phyloP scores from a whole-genome alignment of 2,329 filamentous ascomycete genomes.

The Neonectria neomacrospora region DNA sequence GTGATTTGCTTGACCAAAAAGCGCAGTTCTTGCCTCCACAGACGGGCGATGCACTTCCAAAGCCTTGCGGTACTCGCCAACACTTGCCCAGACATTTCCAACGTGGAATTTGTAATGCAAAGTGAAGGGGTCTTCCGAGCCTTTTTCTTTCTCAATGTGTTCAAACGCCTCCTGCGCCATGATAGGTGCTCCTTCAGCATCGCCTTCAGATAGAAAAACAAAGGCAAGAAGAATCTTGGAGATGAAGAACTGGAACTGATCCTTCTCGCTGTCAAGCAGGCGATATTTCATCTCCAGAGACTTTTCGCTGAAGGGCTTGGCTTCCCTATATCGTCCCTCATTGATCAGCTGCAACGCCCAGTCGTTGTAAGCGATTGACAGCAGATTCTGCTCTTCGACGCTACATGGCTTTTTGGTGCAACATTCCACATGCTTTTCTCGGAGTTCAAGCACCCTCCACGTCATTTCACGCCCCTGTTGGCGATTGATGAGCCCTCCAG shows the following conservation, averaged over 20 bases:
- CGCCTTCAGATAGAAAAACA: background rate
- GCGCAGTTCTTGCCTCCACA: background rate
- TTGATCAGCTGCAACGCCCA: constrained; percentile 10
- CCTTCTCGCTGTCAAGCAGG: background rate
- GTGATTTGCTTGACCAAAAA: constrained; percentile 7
- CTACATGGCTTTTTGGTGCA: background rate
- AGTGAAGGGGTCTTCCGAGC: background rate
- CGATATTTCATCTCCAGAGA: constrained; percentile 8
- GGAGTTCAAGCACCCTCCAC: background rate
- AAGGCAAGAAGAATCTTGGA: constrained; percentile 7
- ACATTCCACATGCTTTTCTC: background rate
- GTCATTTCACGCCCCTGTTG: constrained; percentile 4
- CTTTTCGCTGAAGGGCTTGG: constrained; percentile 1
- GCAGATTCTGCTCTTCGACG: background rate
- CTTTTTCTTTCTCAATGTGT: constrained; percentile 9
- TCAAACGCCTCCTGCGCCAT: constrained; percentile 3
- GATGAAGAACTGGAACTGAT: constrained; percentile 11
- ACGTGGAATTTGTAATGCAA: background rate
- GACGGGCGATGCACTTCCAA: background rate
- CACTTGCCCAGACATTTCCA: background rate
- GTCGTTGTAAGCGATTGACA: constrained; percentile 1
- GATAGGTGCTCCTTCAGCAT: background rate
- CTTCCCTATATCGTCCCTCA: constrained; percentile 2
- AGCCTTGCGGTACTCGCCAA: constrained; percentile 1
- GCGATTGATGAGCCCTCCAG: background rate